phyloP scores from a whole-genome alignment of 169 alveolate species.

The Plasmodium vivax region DNA sequence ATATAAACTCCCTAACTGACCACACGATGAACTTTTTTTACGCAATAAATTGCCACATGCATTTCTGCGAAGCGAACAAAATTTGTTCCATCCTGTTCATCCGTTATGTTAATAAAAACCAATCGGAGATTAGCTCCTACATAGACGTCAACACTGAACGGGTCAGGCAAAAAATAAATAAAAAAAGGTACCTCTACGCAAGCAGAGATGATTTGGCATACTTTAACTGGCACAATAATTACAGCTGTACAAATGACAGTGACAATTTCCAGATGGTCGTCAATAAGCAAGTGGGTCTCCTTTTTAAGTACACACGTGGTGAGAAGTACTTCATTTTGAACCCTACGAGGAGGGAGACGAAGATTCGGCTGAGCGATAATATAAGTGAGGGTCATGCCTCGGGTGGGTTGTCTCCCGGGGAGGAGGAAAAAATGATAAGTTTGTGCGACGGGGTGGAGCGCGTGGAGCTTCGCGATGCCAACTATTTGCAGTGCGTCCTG shows the following conservation, averaged over 20 bases:
- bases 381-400: neutral
- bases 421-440: slow-evolving; percentile 10
- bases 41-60: slow-evolving; percentile 37
- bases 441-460: slow-evolving; percentile 24
- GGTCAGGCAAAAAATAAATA: slow-evolving; percentile 37
- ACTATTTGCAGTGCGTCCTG: slow-evolving; percentile 57
- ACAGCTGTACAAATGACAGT: slow-evolving; percentile 51
- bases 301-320: slow-evolving; percentile 36
- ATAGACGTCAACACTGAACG: slow-evolving; percentile 38
- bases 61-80: slow-evolving; percentile 52
- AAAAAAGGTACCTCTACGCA: slow-evolving; percentile 51
- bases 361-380: slow-evolving; percentile 49
- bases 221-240: slow-evolving; percentile 64
- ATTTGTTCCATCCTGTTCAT: slow-evolving; percentile 53
- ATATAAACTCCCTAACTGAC: slow-evolving; percentile 31
- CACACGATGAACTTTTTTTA: slow-evolving; percentile 38
- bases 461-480: slow-evolving; percentile 19
- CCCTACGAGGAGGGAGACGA: neutral
- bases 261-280: slow-evolving; percentile 46
- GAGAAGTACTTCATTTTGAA: slow-evolving; percentile 36
- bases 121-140: slow-evolving; percentile 62
- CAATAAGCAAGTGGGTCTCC: slow-evolving; percentile 51
- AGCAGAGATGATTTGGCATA: slow-evolving; percentile 60
- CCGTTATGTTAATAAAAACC: slow-evolving; percentile 46
- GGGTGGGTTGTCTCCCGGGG: neutral